Base-by-base conservation (phyloP, 2,329 filamentous ascomycete genomes). In the Aspergillus floridensis region DNA sequence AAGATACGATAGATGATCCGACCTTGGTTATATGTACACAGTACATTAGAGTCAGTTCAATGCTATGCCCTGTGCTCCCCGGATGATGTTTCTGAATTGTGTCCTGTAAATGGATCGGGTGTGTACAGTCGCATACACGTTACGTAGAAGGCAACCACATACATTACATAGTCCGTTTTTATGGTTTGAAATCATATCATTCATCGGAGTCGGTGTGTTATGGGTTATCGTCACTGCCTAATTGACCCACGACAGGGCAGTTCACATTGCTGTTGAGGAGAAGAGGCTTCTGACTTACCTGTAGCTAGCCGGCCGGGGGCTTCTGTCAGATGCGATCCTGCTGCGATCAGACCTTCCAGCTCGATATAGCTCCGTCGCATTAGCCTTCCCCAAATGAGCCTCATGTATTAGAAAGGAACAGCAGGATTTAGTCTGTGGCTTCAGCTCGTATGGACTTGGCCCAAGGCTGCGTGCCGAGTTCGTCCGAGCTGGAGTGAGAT, bases 301-400 rank as follows among this genome's bases (percentile, higher is more conserved):
- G 41, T 55, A 55, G 53, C 41, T 55, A 32, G 41, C 53, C 41
- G 53, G 38, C 53, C 44, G 53, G 53, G 41, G 53, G 14, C 24
- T 44, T 35, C 46, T 44, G 41, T 55, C 41, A 55, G 41, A 55
- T 47, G 53, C 53, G 47, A 48, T 55, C 53, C 53, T 55, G n/a
- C 53, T 24, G 53, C 53, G 53, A 55, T 55, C 53, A 55, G 53
- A 55, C 53, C 53, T 46, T 55, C 24, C 41, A 29, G 21, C 24
- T 31, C 14, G 41, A 29, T 24, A 29, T 16, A n/a, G 48, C n/a
- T n/a, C 24, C 10, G 14, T 29, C 48, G 21, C 48, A 49, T 44
- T 19, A 31, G 41, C 14, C 38, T 44, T 16, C 12, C 16, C 38
- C 29, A 31, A 32, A 47, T 46, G 52, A 46, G 52, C 35, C 52